Evolutionary conservation across 129 eudicot species (phyloP), one percentile per base, ranked within the genome.

Genomic region (Artemisia tridentata): DNA sequence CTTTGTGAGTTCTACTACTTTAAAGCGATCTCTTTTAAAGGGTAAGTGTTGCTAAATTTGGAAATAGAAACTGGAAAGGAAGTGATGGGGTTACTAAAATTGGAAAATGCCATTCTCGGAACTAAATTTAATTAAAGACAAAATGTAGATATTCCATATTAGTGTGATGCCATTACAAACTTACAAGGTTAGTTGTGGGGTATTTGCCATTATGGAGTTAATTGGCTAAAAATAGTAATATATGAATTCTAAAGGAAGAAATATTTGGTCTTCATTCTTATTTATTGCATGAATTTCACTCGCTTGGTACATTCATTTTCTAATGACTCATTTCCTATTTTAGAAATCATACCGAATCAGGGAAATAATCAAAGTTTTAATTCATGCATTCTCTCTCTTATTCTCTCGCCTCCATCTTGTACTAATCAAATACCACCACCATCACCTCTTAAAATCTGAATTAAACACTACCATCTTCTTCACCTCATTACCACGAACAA

Each of bases 31-130:
- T 54, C 65, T 72, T 76, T 58, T 67, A 72, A 68, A 68, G 75
- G 80, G 88, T 31, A 83, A 83, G 82, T 56, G 80, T 68, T 63
- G 59, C 84, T 63, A 68, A 50, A 59, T 76, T n/a, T 64, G 80
- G 80, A 68, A 74, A 66, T 15, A 55, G 58, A 72, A 50, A 49
- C 72, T 73, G 75, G 77, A 83, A 83, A 80, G 80, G 76, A 69
- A 20, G 64, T 51, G 15, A 83, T 76, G 68, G 62, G 54, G 72
- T 80, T 76, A 72, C 82, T 69, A 76, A 62, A 73, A 68, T 56
- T 41, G 69, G 78, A 68, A 29, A 46, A 68, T 45, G 23, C 61
- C 75, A 71, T 71, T 66, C 55, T 68, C 70, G 66, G 43, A 67
- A 51, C 41, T 38, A 21, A 43, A 69, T 12, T 59, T 55, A 75